Evolutionary conservation across 306 rosid species (phyloP).

Genomic region (Macrotyloma uniflorum): DNA sequence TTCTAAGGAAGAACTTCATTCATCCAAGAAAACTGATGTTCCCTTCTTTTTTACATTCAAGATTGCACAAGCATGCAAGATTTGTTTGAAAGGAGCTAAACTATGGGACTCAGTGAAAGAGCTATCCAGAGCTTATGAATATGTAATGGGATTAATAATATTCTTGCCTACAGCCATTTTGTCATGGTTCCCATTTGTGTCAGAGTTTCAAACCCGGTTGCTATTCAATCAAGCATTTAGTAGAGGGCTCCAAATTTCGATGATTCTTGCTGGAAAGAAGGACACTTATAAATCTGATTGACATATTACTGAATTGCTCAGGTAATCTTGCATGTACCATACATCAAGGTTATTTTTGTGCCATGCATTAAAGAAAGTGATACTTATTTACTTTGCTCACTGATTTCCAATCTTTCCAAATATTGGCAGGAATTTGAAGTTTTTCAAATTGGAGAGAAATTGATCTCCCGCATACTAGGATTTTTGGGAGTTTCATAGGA

Average conservation of each 20-base stretch:
- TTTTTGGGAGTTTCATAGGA: conserved; percentile 31
- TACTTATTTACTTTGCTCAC: conserved; percentile 1
- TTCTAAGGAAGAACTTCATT: not conserved
- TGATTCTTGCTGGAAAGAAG: conserved; percentile 83
- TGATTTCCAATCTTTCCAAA: conserved; percentile 6
- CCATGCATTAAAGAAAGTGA: not conserved
- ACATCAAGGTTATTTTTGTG: not conserved
- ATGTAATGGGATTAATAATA: conserved; percentile 74
- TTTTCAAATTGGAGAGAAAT: conserved; percentile 31
- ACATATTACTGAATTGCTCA: conserved; percentile 6
- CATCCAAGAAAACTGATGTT: conserved; percentile 9
- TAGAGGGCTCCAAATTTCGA: conserved; percentile 93
- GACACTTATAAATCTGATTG: conserved; percentile 52
- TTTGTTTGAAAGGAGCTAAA: conserved; percentile 56
- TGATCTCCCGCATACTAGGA: not conserved
- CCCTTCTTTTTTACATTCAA: conserved; percentile 34
- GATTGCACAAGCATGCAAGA: conserved; percentile 87
- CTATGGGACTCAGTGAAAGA: conserved; percentile 87
- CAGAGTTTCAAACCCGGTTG: conserved; percentile 87
- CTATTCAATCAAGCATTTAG: conserved; percentile 98
- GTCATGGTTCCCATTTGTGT: conserved; percentile 94
- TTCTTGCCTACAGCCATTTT: conserved; percentile 83
- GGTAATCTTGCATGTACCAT: conserved; percentile 32
- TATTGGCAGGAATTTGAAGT: conserved; percentile 35
- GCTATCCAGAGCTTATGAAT: conserved; percentile 88